Base-by-base conservation (phyloP, 1,139 yeast genomes). In the Spathaspora sp. region DNA sequence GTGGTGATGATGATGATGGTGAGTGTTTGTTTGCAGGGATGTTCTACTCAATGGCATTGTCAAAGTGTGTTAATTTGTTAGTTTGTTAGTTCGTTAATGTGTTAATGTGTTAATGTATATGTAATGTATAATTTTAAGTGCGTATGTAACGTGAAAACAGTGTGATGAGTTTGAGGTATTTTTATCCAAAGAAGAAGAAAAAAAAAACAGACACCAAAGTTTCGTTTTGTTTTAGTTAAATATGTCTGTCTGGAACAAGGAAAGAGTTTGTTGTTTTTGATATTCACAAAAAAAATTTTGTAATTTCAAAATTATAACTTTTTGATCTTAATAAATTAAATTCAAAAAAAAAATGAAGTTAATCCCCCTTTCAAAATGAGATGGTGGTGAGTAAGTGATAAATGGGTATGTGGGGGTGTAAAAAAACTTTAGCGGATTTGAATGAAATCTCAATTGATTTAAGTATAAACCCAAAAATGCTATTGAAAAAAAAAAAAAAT, bases 1-100 rank as follows among this genome's bases (percentile, higher is more conserved):
- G 41, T 52, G 58, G 24, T 51, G 56, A 23, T 57, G 58, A 3
- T 25, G 27, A 3, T 3, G 27, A 9, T 25, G 27, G 7, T 43
- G 47, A 9, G 47, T 45, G 25, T 43, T 39, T 37, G 36, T 29
- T 13, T 26, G 29, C 31, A 51, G 56, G 24, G 56, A 57, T 8
- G 44, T 47, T 13, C 47, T 44, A 25, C 43, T 40, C 34, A 37
- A 37, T 16, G 47, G 45, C 48, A 42, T 43, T 18, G 29, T 27
- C 37, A 38, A 9, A 38, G 37, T 38, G 42, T 20, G 41, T 20
- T 7, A 23, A 16, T 8, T 13, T 10, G 4, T 2, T 8, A 10
- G 41, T 38, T 23, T n/a, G n/a, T 13, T n/a, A 16, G 11, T 17
- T 11, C 9, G 38, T 17, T n/a, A n/a, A n/a, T n/a, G n/a, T n/a